Percentiles rank a stretch among this genome's conserved stretches.
Conservation (phyloP, 208 protist genomes). For the Trypanosoma cruzi region DNA sequence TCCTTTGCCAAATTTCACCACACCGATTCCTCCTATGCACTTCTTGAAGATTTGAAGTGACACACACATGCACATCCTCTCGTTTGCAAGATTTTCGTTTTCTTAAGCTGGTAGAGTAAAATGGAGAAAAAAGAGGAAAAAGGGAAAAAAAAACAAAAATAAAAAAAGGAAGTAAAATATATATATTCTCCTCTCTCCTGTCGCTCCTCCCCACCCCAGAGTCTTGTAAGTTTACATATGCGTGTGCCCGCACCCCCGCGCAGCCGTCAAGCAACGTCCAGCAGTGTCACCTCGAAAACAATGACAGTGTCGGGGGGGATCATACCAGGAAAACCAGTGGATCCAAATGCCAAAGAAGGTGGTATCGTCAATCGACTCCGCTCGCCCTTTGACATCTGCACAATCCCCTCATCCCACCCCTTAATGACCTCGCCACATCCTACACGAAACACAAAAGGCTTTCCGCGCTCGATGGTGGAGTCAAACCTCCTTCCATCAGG, state of each 20-base stretch:
- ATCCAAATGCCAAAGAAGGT: slow-evolving; percentile 88
- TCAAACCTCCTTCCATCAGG: slow-evolving; percentile 90
- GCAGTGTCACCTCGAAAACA: slow-evolving; percentile 92
- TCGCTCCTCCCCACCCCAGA: too few species aligned
- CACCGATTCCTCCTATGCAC: neutral
- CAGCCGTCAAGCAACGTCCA: slow-evolving; percentile 66
- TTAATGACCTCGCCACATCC: slow-evolving; percentile 93
- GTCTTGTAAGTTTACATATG: slow-evolving; percentile 1
- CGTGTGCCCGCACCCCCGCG: neutral
- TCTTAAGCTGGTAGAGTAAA: too few species aligned
- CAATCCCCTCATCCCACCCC: slow-evolving; percentile 95
- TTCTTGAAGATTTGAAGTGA: neutral
- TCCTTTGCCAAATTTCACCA: neutral
- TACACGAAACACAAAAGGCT: slow-evolving; percentile 93
- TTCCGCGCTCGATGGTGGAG: slow-evolving; percentile 84
- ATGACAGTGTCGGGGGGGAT: slow-evolving; percentile 90
- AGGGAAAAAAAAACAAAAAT: too few species aligned
- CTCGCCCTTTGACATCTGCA: slow-evolving; percentile 94
- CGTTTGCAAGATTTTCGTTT: too few species aligned
- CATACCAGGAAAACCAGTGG: slow-evolving; percentile 85
- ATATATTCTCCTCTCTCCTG: neutral
- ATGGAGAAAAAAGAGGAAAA: too few species aligned
- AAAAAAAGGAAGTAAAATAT: too few species aligned
- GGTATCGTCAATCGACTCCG: slow-evolving; percentile 92
- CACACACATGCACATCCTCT: neutral